Evolutionary conservation across 1,284 basidiomycete species (phyloP), one percentile per base, ranked within the genome.

Genomic region (Ganoderma resinaceum): DNA sequence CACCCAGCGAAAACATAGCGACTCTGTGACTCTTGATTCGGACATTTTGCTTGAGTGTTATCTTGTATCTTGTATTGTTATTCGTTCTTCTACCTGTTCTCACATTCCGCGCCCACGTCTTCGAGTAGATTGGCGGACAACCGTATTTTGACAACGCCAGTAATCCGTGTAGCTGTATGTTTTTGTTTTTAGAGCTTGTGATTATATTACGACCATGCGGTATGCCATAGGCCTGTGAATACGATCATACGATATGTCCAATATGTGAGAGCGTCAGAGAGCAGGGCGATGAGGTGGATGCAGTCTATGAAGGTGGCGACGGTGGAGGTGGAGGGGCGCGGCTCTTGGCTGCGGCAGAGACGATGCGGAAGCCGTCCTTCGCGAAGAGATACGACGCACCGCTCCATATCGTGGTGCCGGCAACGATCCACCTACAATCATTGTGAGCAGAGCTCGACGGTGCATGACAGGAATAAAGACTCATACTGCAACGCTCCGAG

Each of bases 331-430:
- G 38, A 11, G 73, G 74, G 2, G 71, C 65, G 9, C 67, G 68
- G 4, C 55, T 62, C 65, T 69, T 73, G 20, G 70, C 35, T 5
- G 59, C 63, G 7, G 67, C 64, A 2, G 74, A 70, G 23, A 79
- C 61, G 40, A 79, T 72, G 35, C 76, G 74, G 46, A 79, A 76
- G 23, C 77, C 77, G 35, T 76, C 74, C 64, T 75, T 77, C 0
- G 76, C 69, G 73, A 94, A 94, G 1, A 97, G 76, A 76, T 99
- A 99, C 31, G 95, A 95, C 61, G 96, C 75, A 1, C 97, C 97
- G 73, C 95, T 97, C 91, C 92, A 95, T 35, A 98, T 84, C 0
- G 97, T 99, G 4, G 97, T 98, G 2, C 87, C 87, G 0, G 92
- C 96, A 0, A 98, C 96, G 1, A 91, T 84, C 86, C 87, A 93